phyloP scores from a whole-genome alignment of 2,329 filamentous ascomycete genomes.

The Xylaria sp. region DNA sequence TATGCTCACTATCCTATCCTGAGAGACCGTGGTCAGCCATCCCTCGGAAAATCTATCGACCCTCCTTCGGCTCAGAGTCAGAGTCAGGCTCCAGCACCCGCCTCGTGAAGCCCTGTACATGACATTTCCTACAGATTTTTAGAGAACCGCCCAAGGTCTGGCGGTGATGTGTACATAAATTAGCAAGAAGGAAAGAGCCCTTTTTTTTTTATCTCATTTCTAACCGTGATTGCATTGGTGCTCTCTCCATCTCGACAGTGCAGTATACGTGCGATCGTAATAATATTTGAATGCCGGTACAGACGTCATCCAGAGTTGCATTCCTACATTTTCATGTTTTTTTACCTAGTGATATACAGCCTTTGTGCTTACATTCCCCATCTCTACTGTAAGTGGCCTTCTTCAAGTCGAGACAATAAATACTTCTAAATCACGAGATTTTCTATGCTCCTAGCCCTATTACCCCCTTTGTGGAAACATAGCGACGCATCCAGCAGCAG shows the following conservation, averaged over 20 bases:
- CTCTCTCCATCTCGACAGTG: neutral
- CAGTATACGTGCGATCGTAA: too few relatives aligned
- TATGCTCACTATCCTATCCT: conserved; percentile 59
- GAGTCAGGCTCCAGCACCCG: conserved; percentile 33
- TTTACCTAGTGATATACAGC: too few relatives aligned
- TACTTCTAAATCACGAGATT: too few relatives aligned
- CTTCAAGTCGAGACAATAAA: too few relatives aligned
- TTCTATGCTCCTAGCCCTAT: too few relatives aligned
- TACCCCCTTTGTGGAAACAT: too few relatives aligned
- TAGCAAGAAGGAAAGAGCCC: conserved; percentile 12
- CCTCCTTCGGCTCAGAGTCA: conserved; percentile 39
- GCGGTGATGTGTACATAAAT: conserved; percentile 28
- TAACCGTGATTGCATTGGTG: neutral
- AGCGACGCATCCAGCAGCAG: too few relatives aligned
- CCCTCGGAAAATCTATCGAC: conserved; percentile 40
- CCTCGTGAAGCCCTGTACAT: conserved; percentile 28
- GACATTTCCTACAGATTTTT: conserved; percentile 13
- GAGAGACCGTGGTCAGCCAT: conserved; percentile 41
- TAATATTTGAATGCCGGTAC: too few relatives aligned
- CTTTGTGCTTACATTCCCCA: too few relatives aligned
- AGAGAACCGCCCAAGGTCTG: conserved; percentile 6
- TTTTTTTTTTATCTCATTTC: neutral
- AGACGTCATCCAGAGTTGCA: too few relatives aligned
- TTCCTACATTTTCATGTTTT: too few relatives aligned
- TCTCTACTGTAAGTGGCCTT: too few relatives aligned